These are phyloP conservation scores for Bidens hawaiensis DNA, from an alignment of 140 eudicot genomes.

Conservation along the genomic window DNA sequence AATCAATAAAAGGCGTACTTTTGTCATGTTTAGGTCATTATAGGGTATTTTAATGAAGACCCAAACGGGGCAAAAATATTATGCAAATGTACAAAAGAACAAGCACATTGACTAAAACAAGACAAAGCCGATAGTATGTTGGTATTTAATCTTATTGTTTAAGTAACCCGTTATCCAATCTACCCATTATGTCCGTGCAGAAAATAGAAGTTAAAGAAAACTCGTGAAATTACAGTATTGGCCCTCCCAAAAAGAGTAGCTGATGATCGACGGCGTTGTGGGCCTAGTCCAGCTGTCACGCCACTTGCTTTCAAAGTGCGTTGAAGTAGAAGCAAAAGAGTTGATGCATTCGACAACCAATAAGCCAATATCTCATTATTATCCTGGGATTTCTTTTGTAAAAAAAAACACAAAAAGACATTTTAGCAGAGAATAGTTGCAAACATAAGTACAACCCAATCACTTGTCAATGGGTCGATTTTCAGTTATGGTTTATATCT, in stretches of 20 bases:
- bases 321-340: conserved; percentile 83
- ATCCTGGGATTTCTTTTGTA: conserved; percentile 67
- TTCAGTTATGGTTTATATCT: background rate
- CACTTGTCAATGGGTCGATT: background rate
- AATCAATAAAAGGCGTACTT: no score
- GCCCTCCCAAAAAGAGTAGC: conserved; percentile 79
- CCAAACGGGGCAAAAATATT: no score
- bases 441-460: background rate
- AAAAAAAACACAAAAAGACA: conserved; percentile 4
- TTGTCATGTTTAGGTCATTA: background rate
- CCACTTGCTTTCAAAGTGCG: conserved; percentile 93
- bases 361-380: conserved; percentile 82
- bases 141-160: background rate
- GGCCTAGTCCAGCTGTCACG: conserved; percentile 66
- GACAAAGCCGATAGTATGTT: background rate
- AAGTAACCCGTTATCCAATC: background rate
- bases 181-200: background rate
- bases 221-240: conserved; percentile 40
- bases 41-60: background rate
- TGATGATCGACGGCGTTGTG: conserved; percentile 85
- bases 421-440: conserved; percentile 2
- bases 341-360: conserved; percentile 96
- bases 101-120: background rate
- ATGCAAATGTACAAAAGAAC: no score
- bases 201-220: background rate